Evolutionary conservation across 805 yeast species (phyloP).

Genomic region (Myxozyma sirexii): DNA sequence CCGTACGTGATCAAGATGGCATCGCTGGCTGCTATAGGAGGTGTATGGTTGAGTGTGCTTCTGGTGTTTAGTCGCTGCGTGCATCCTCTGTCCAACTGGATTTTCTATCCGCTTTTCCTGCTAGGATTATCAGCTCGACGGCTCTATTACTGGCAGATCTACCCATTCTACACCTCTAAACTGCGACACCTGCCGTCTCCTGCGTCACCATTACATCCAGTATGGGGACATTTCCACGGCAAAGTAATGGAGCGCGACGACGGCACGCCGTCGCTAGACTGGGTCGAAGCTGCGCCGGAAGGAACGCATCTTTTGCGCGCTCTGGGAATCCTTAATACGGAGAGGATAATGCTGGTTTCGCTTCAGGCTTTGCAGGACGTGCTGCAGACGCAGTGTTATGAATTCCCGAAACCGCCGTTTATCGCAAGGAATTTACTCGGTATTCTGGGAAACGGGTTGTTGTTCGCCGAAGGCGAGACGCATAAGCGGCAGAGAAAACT

Average conservation of each 20-base stretch:
- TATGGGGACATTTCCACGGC: slow-evolving; percentile 20
- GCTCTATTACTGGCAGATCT: slow-evolving; percentile 18
- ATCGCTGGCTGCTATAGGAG: not conserved
- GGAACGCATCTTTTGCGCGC: slow-evolving; percentile 13
- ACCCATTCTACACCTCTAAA: slow-evolving; percentile 24
- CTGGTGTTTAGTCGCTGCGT: not conserved
- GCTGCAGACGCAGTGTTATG: slow-evolving; percentile 23
- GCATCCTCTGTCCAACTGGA: not conserved
- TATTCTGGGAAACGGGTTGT: slow-evolving; percentile 26
- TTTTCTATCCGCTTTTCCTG: slow-evolving; percentile 9
- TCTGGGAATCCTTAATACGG: slow-evolving; percentile 14
- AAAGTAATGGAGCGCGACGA: not conserved
- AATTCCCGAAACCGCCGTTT: slow-evolving; percentile 25
- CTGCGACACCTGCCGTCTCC: slow-evolving; percentile 22
- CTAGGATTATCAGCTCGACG: not conserved
- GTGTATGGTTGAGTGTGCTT: not conserved
- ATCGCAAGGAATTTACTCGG: slow-evolving; percentile 8
- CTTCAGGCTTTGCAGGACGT: slow-evolving; percentile 18
- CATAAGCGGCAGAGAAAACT: slow-evolving; percentile 27
- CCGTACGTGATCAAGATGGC: no score
- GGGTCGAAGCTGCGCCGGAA: slow-evolving; percentile 8
- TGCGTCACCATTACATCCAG: not conserved
- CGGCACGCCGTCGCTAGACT: slow-evolving; percentile 5
- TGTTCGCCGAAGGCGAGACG: slow-evolving; percentile 31
- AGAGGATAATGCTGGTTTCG: slow-evolving; percentile 18